Percentiles rank a stretch among this genome's conserved stretches.
Conservation (phyloP, 805 yeast species). For the Pichia scutulata region DNA sequence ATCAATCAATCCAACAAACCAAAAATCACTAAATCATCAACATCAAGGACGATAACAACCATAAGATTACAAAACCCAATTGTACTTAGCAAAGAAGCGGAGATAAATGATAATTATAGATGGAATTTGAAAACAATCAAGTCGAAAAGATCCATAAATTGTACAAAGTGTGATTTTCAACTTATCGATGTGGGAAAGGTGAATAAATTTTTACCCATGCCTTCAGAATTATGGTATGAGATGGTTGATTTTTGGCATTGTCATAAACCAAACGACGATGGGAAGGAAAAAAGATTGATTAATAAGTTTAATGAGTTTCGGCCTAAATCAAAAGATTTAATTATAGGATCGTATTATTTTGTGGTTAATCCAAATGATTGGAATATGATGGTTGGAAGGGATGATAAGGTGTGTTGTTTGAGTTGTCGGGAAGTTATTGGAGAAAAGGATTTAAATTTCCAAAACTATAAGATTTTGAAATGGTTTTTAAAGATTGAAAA, state of each 20-base stretch:
- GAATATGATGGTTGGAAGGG: constrained; percentile 9
- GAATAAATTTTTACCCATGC: constrained; percentile 51
- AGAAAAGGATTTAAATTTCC: constrained; percentile 26
- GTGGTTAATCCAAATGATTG: constrained; percentile 27
- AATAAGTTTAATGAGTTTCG: constrained; percentile 34
- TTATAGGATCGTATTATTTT: constrained; percentile 54
- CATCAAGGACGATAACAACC: no score
- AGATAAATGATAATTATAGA: constrained; percentile 16
- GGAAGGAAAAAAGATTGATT: neutral
- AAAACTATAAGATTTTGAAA: constrained; percentile 22
- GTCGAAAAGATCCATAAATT: constrained; percentile 6
- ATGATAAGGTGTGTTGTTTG: constrained; percentile 25
- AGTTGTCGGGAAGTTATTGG: constrained; percentile 37
- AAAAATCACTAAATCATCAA: neutral
- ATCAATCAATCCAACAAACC: neutral
- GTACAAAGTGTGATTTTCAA: constrained; percentile 12
- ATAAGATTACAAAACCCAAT: neutral
- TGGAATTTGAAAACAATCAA: constrained; percentile 18
- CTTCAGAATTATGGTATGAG: constrained; percentile 90
- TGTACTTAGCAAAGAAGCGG: neutral
- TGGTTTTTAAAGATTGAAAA: constrained; percentile 14
- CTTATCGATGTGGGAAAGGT: constrained; percentile 29
- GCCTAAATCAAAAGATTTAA: constrained; percentile 36
- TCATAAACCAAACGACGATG: constrained; percentile 52
- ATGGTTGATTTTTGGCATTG: constrained; percentile 98